Conservation (phyloP, 1,284 basidiomycete genomes). For the Moesziomyces antarcticus region DNA sequence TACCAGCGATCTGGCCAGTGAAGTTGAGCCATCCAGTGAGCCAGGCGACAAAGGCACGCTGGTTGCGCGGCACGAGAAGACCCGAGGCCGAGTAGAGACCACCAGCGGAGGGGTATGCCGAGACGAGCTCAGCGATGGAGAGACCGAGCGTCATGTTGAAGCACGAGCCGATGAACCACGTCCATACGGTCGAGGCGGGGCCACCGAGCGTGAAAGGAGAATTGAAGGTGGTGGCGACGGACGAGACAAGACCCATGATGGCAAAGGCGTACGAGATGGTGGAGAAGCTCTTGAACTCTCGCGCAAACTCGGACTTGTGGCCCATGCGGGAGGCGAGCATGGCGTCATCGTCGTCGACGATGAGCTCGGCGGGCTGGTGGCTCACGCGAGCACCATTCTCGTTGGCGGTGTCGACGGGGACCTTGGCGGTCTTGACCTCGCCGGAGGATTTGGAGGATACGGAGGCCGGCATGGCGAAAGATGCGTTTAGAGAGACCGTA, state of each 20-base stretch:
- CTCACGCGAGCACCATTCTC: slow-evolving; percentile 46
- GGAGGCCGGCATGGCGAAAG: slow-evolving; percentile 32
- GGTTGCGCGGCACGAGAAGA: slow-evolving; percentile 59
- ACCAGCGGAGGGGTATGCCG: slow-evolving; percentile 84
- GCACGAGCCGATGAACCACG: slow-evolving; percentile 64
- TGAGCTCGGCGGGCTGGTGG: slow-evolving; percentile 42
- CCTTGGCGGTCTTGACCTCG: slow-evolving; percentile 37
- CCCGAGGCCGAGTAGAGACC: slow-evolving; percentile 75
- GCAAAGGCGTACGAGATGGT: slow-evolving; percentile 66
- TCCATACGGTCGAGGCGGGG: slow-evolving; percentile 63
- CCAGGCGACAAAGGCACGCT: slow-evolving; percentile 75
- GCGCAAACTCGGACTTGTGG: slow-evolving; percentile 64
- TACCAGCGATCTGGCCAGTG: slow-evolving; percentile 84
- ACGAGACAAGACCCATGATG: slow-evolving; percentile 67
- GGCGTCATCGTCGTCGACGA: slow-evolving; percentile 60
- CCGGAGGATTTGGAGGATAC: slow-evolving; percentile 44
- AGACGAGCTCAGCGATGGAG: slow-evolving; percentile 66
- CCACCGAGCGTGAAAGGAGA: slow-evolving; percentile 61
- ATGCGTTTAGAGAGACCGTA: neutral
- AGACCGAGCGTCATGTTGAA: slow-evolving; percentile 66
- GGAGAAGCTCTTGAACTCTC: slow-evolving; percentile 66
- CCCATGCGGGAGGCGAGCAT: slow-evolving; percentile 61
- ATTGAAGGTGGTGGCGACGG: slow-evolving; percentile 66
- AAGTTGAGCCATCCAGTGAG: slow-evolving; percentile 77
- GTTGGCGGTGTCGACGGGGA: slow-evolving; percentile 13